Conservation (phyloP, 73 alveolate genomes). For the Paramecium caudatum region DNA sequence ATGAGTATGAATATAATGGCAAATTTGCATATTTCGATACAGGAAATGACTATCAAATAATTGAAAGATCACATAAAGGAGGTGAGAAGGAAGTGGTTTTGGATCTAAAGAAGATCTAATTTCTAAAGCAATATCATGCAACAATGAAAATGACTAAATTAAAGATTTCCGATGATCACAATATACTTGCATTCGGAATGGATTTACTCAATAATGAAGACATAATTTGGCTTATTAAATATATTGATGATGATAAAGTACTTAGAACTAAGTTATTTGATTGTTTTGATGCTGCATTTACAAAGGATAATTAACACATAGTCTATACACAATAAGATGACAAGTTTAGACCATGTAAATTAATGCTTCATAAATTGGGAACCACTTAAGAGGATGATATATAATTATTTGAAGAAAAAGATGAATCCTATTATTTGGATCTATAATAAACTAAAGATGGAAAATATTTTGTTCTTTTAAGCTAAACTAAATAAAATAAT, state of each 20-base stretch:
- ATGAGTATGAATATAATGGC: conserved; percentile 66
- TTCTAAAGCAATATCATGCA: conserved; percentile 60
- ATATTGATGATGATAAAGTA: conserved; percentile 33
- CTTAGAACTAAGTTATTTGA: conserved; percentile 62
- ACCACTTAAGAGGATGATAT: conserved; percentile 72
- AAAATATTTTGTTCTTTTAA: conserved; percentile 67
- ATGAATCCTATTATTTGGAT: conserved; percentile 77
- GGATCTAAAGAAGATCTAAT: conserved; percentile 61
- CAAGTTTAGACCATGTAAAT: conserved; percentile 67
- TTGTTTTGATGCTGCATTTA: conserved; percentile 72
- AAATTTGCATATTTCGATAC: conserved; percentile 65
- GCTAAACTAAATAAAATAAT: conserved; percentile 67
- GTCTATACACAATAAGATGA: conserved; percentile 69
- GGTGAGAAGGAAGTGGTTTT: conserved; percentile 11
- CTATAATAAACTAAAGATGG: conserved; percentile 76
- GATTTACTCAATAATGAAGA: conserved; percentile 73
- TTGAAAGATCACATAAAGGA: conserved; percentile 56
- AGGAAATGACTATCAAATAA: conserved; percentile 67
- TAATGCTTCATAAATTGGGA: conserved; percentile 70
- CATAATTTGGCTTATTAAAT: conserved; percentile 49
- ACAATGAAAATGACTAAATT: conserved; percentile 51
- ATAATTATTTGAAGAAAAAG: conserved; percentile 73
- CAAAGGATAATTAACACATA: conserved; percentile 42
- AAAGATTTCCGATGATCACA: conserved; percentile 73
- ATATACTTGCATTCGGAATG: conserved; percentile 67